Evolutionary conservation across 495 filamentous ascomycete species (phyloP), one percentile per base, ranked within the genome.

Genomic region (Zalerion maritima): DNA sequence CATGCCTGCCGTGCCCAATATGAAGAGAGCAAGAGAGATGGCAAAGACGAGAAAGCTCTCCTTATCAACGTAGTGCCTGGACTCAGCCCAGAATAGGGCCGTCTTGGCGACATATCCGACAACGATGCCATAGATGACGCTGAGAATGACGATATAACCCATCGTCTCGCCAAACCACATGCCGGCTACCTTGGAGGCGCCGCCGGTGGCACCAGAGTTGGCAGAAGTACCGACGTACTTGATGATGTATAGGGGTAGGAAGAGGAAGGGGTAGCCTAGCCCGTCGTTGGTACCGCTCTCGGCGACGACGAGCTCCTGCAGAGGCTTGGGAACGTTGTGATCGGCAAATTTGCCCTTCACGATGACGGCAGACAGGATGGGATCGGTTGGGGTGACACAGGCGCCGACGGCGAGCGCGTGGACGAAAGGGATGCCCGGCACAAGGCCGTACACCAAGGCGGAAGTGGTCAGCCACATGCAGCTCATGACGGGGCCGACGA

Each of bases 341-440:
- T 92, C 85, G 6, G 85, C 86, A 38, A 92, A 94, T 40, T 81
- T 86, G 22, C 86, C 86, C 57, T 93, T 93, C 25, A 94, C 82
- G 32, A 93, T 91, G 2, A 77, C 76, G 36, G 89, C 87, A 15
- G 80, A 85, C 18, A 94, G 57, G 14, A 94, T 75, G 0, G 87
- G 87, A 46, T 96, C 87, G 0, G 87, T 94, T 0, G 86, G 86
- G 3, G 85, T 91, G 9, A 96, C 73, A 43, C 84, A 91, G 15
- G 83, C 75, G 2, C 70, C 85, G 18, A 93, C 56, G 2, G 74
- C 77, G 13, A 94, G 58, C 0, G 85, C 73, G 43, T 86, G 74
- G 1, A 94, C 63, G 38, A 91, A 80, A 24, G 53, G 50, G 14
- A 91, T 50, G 33, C 75, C 55, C 0, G 82, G 82, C 2, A 91